Conservation (phyloP, 2,329 filamentous ascomycete species). For the Geoglossum cookeanum region DNA sequence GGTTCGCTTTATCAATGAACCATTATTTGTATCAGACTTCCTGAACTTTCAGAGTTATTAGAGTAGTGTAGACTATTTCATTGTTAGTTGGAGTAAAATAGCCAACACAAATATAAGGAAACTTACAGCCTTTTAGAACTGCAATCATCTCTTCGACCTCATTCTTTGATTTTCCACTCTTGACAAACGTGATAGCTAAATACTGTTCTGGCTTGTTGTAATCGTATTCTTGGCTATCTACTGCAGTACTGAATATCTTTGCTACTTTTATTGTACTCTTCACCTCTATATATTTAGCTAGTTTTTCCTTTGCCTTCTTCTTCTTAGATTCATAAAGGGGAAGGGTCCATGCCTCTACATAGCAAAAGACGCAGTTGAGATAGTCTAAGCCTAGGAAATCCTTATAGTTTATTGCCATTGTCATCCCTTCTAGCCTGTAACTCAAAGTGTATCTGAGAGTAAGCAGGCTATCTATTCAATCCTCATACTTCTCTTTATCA, state of each 20-base stretch:
- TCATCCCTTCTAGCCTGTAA: not conserved
- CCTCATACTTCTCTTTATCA: not conserved
- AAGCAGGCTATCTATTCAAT: not conserved
- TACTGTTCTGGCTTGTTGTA: not conserved
- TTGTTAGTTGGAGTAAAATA: conserved; percentile 1
- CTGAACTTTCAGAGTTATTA: conserved; percentile 1
- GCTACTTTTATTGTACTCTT: not conserved
- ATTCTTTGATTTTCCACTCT: not conserved
- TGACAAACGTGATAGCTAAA: not conserved
- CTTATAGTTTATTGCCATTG: not conserved
- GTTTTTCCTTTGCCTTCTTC: not conserved
- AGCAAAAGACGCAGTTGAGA: not conserved
- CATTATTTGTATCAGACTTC: not conserved
- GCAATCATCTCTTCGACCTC: not conserved
- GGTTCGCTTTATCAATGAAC: not conserved
- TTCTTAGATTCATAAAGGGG: not conserved
- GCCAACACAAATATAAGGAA: not conserved
- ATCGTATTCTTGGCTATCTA: not conserved
- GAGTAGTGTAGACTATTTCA: not conserved
- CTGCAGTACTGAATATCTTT: not conserved
- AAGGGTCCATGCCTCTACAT: not conserved
- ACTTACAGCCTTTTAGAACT: not conserved
- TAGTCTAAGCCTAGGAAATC: not conserved
- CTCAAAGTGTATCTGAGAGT: not conserved
- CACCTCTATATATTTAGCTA: not conserved